These are phyloP conservation scores for Starmerella khaoyaiensis DNA, from an alignment of 805 yeast species.

Conservation along the genomic window DNA sequence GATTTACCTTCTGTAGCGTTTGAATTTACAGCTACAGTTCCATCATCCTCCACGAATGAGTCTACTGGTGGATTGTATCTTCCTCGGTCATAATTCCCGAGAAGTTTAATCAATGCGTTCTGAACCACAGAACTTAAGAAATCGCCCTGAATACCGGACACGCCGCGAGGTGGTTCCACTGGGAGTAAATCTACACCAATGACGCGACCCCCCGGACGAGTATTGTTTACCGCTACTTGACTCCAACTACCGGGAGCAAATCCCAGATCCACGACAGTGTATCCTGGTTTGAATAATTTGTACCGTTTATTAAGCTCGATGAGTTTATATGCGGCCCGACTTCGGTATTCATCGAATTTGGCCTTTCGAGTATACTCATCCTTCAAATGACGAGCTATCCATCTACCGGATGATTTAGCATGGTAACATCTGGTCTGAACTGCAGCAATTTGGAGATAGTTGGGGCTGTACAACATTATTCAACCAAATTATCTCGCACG, in stretches of 20 bases:
- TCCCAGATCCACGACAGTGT: conserved; percentile 66
- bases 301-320: conserved; percentile 58
- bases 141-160: conserved; percentile 73
- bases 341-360: conserved; percentile 44
- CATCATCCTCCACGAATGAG: not conserved
- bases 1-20: conserved; percentile 18
- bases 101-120: conserved; percentile 25
- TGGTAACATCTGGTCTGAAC: not conserved
- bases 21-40: conserved; percentile 8
- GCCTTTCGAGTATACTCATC: conserved; percentile 64
- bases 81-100: conserved; percentile 23
- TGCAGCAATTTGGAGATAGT: too few species aligned
- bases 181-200: conserved; percentile 76
- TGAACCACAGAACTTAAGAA: conserved; percentile 42
- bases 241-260: conserved; percentile 95
- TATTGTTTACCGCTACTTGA: conserved; percentile 56
- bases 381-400: conserved; percentile 58
- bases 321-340: conserved; percentile 86
- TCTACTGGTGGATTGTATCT: conserved; percentile 7
- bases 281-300: conserved; percentile 42
- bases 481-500: too few species aligned
- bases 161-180: conserved; percentile 68
- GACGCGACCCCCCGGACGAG: conserved; percentile 41
- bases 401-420: conserved; percentile 42
- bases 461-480: too few species aligned